These are phyloP conservation scores for Pyrus hybrid DNA, from an alignment of 331 rosid genomes.

Conservation along the genomic window DNA sequence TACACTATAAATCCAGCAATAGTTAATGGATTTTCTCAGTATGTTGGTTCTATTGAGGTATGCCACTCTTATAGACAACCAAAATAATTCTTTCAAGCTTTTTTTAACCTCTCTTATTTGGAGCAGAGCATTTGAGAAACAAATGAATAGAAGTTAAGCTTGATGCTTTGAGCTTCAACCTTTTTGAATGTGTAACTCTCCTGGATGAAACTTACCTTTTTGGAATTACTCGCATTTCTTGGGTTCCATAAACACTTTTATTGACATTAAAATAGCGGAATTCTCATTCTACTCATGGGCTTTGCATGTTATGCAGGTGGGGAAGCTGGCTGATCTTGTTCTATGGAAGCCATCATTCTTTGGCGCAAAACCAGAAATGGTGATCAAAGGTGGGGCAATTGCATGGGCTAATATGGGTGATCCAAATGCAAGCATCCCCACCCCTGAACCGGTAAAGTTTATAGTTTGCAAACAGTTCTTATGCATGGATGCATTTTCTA, in stretches of 20 bases:
- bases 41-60: slow-evolving; percentile 90
- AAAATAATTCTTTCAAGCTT: neutral
- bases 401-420: slow-evolving; percentile 98
- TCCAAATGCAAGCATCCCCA: slow-evolving; percentile 90
- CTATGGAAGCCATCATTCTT: slow-evolving; percentile 92
- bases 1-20: slow-evolving; percentile 93
- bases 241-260: neutral
- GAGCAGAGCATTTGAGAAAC: neutral
- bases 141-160: neutral
- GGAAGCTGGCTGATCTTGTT: too few species aligned
- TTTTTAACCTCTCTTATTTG: neutral
- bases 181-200: too few species aligned
- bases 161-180: neutral
- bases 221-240: neutral
- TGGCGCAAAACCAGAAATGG: slow-evolving; percentile 94
- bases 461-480: neutral
- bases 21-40: slow-evolving; percentile 61
- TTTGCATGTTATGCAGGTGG: too few species aligned
- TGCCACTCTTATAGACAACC: neutral
- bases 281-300: too few species aligned
- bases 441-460: slow-evolving; percentile 85
- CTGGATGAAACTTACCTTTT: neutral
- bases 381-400: slow-evolving; percentile 79
- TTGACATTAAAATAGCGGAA: neutral
- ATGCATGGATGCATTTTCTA: neutral